Conservation (phyloP, 1,139 yeast genomes). For the Kodamaea sp. region DNA sequence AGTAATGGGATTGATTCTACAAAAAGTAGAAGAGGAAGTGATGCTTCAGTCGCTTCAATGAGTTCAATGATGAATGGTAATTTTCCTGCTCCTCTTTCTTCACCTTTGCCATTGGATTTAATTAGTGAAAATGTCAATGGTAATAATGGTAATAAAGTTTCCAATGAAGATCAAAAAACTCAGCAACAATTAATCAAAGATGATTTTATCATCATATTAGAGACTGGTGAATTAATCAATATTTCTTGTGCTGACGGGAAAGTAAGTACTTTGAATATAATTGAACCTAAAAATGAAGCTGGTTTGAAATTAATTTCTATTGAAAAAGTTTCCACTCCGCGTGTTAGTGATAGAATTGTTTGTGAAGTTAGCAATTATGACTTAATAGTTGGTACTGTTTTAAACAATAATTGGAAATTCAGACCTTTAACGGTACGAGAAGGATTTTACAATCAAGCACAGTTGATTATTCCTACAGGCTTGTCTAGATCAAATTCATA, state of each 20-base stretch:
- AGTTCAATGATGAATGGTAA: slow-evolving; percentile 31
- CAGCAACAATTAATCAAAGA: slow-evolving; percentile 17
- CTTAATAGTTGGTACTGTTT: slow-evolving; percentile 58
- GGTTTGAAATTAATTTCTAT: slow-evolving; percentile 42
- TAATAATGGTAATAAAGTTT: slow-evolving; percentile 5
- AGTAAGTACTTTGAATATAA: slow-evolving; percentile 23
- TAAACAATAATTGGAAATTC: slow-evolving; percentile 65
- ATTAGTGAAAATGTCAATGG: slow-evolving; percentile 7
- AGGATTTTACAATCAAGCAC: slow-evolving; percentile 45
- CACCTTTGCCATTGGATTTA: slow-evolving; percentile 10
- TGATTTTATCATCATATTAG: slow-evolving; percentile 34
- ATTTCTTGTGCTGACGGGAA: slow-evolving; percentile 49
- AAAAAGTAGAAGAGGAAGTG: slow-evolving; percentile 25
- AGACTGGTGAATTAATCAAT: slow-evolving; percentile 45
- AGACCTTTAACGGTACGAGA: slow-evolving; percentile 47
- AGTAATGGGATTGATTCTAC: slow-evolving; percentile 19
- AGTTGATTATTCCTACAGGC: slow-evolving; percentile 29
- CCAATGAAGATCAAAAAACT: slow-evolving; percentile 7
- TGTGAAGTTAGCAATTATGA: slow-evolving; percentile 51
- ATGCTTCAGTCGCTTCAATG: slow-evolving; percentile 20
- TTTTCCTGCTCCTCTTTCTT: slow-evolving; percentile 26
- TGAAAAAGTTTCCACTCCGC: slow-evolving; percentile 59
- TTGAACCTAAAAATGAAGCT: slow-evolving; percentile 21
- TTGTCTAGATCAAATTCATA: slow-evolving; percentile 17
- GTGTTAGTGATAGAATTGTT: slow-evolving; percentile 70